Base-by-base conservation (phyloP, 192 early-diverging fungal genomes). In the Gaertneriomyces sp. region DNA sequence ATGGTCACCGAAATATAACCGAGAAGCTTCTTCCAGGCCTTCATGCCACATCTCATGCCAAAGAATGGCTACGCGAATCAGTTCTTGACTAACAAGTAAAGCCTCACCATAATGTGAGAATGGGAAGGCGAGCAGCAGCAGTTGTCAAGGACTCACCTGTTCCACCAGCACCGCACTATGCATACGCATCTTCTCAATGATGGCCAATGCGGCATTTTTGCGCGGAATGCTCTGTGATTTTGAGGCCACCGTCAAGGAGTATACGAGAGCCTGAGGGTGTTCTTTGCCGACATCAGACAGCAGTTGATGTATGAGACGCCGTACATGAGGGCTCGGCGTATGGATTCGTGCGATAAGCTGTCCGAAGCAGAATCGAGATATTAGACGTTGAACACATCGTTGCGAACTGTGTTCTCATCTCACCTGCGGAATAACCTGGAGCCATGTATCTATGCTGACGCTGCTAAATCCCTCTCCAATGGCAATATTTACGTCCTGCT, bases 21-120 rank as follows among this genome's bases (percentile, higher is more conserved):
- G 71, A 5, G 89, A 91, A 0, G 93, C 94, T 47, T 93, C 91
- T 54, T 94, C 92, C 5, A 98, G 69, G 3, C 89, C 92, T 60
- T 97, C 93, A 53, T 91, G 88, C 97, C 97, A 99, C 90, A 94
- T 90, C 76, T 99, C 97, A 43, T 94, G 91, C 89, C 94, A 94
- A 44, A 96, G 70, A 62, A 97, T 90, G 5, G 97, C 92, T 7
- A 95, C 90, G n/a, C 95, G 87, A 68, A 98, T 96, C 20, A 99
- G 84, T 69, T 99, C 97, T 70, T 94, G 90, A 71, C 91, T 93
- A 42, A 99, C 95, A 20, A 98, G 72, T 6, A 95, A 74, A 7
- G 94, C 96, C 81, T 91, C 70, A 33, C 25, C 25, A 33, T 33
- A 33, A 33, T 2, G 25, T 46, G 17, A 39, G 47, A 5, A 17